phyloP scores from a whole-genome alignment of 306 rosid species.

The Senna siamea region DNA sequence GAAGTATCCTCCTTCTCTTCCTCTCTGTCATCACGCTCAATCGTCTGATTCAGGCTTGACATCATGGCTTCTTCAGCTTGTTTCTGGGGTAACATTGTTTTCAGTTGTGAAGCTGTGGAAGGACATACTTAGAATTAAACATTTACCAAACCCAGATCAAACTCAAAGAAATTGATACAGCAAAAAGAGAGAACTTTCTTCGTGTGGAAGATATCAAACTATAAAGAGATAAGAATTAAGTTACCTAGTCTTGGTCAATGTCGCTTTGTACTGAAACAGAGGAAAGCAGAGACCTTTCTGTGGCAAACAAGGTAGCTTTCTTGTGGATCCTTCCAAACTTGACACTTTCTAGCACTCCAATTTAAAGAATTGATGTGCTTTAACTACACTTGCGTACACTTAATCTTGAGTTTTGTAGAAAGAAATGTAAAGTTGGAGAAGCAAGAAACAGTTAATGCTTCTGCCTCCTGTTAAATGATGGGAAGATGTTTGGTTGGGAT shows the following conservation, averaged over 20 bases:
- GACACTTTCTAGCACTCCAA: neutral
- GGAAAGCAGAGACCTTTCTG: conserved; percentile 29
- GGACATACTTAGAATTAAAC: conserved; percentile 10
- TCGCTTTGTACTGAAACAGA: conserved; percentile 12
- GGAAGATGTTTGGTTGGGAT: neutral
- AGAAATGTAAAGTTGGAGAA: conserved; percentile 15
- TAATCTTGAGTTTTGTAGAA: neutral
- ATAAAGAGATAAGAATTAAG: neutral
- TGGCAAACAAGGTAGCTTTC: conserved; percentile 40
- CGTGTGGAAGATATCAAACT: conserved; percentile 15
- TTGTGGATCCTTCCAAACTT: conserved; percentile 34
- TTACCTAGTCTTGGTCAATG: conserved; percentile 9
- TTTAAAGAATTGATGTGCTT: conserved; percentile 6
- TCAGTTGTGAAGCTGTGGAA: conserved; percentile 33
- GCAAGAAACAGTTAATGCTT: conserved; percentile 32
- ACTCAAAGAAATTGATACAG: neutral
- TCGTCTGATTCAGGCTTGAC: conserved; percentile 47
- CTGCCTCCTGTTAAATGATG: conserved; percentile 11
- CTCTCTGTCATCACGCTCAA: conserved; percentile 54
- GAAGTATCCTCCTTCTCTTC: conserved; percentile 51
- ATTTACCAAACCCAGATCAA: conserved; percentile 14
- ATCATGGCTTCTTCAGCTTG: conserved; percentile 72
- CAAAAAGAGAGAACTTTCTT: conserved; percentile 4
- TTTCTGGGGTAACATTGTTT: conserved; percentile 57
- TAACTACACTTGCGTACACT: neutral